These are phyloP conservation scores for Phytophthora boehmeriae DNA, from an alignment of 352 stramenopile genomes.

Conservation along the genomic window DNA sequence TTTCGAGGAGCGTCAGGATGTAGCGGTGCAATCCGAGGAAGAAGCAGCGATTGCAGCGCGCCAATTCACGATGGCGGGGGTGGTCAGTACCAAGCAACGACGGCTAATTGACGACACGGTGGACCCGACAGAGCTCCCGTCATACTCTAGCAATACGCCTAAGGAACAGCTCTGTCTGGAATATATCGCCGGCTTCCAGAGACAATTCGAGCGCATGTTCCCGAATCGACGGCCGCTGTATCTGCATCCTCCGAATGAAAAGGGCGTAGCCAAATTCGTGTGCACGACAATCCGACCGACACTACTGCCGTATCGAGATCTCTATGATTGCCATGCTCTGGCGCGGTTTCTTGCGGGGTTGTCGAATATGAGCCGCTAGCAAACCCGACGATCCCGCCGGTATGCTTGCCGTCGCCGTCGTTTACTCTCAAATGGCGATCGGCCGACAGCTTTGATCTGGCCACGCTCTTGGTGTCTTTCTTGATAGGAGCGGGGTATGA, in stretches of 20 bases:
- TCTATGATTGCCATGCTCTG: slow-evolving; percentile 91
- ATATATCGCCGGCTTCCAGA: slow-evolving; percentile 92
- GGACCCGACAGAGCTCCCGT: slow-evolving; percentile 25
- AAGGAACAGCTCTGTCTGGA: slow-evolving; percentile 95
- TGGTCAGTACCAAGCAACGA: slow-evolving; percentile 85
- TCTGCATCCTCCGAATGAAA: slow-evolving; percentile 92
- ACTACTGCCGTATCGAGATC: slow-evolving; percentile 88
- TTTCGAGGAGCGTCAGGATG: slow-evolving; percentile 55
- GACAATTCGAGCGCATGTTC: slow-evolving; percentile 92
- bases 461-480: slow-evolving; percentile 89
- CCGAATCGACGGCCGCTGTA: slow-evolving; percentile 77
- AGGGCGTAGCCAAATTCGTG: slow-evolving; percentile 93
- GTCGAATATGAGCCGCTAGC: slow-evolving; percentile 95
- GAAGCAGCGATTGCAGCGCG: slow-evolving; percentile 58
- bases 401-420: slow-evolving; percentile 81
- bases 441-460: slow-evolving; percentile 94
- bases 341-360: slow-evolving; percentile 91
- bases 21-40: slow-evolving; percentile 60
- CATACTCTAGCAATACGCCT: slow-evolving; percentile 68
- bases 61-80: slow-evolving; percentile 76
- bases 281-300: slow-evolving; percentile 94
- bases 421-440: slow-evolving; percentile 89
- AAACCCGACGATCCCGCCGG: slow-evolving; percentile 70
- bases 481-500: slow-evolving; percentile 95
- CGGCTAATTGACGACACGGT: slow-evolving; percentile 68